Conservation (phyloP, 176 grass and related monocot species). For the Neostapfia colusana region DNA sequence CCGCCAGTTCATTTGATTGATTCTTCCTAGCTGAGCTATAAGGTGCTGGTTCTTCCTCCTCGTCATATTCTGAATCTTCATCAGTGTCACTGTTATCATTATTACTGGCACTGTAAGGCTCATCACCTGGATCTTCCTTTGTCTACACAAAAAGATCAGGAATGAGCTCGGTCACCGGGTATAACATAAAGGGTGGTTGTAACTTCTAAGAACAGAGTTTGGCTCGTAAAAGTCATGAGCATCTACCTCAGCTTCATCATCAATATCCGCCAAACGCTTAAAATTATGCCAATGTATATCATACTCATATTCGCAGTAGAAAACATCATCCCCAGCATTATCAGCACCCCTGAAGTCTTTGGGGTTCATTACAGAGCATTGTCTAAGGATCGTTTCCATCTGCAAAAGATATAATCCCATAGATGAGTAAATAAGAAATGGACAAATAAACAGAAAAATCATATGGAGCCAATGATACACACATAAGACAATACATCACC, state of each 20-base stretch:
- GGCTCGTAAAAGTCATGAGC: not conserved
- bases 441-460: not conserved
- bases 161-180: not conserved
- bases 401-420: constrained; percentile 37
- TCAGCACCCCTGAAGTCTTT: constrained; percentile 69
- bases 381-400: constrained; percentile 87
- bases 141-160: constrained; percentile 40
- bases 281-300: constrained; percentile 96
- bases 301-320: constrained; percentile 99
- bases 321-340: constrained; percentile 88
- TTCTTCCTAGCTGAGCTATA: constrained; percentile 38
- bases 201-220: constrained; percentile 1
- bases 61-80: constrained; percentile 68
- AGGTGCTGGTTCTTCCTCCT: constrained; percentile 51
- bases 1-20: constrained; percentile 53
- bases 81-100: constrained; percentile 56
- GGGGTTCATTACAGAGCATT: constrained; percentile 76
- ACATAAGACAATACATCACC: constrained; percentile 37
- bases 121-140: constrained; percentile 47
- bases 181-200: constrained; percentile 9
- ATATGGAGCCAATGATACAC: not conserved
- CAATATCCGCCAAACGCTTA: constrained; percentile 80
- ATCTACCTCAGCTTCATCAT: constrained; percentile 61
- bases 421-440: not conserved
- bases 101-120: constrained; percentile 53